Evolutionary conservation across 495 filamentous ascomycete genomes (phyloP).

Genomic region (Penicillium roqueforti): DNA sequence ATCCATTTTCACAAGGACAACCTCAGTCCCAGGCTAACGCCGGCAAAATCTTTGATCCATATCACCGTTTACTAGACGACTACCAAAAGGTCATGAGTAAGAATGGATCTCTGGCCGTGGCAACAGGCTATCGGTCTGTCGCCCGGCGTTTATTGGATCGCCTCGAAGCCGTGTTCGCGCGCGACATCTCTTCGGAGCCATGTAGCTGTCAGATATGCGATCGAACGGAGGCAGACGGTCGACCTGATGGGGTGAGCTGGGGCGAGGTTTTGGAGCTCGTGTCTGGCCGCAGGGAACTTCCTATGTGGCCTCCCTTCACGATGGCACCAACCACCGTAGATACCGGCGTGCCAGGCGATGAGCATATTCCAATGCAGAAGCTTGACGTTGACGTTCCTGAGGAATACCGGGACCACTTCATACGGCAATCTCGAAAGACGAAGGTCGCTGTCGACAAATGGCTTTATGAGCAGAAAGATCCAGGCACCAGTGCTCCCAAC

Average conservation of each 20-base stretch:
- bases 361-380: slow-evolving; percentile 66
- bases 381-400: slow-evolving; percentile 90
- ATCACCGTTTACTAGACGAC: slow-evolving; percentile 76
- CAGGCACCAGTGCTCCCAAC: slow-evolving; percentile 65
- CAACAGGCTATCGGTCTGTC: slow-evolving; percentile 90
- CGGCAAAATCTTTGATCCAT: slow-evolving; percentile 69
- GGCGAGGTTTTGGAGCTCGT: slow-evolving; percentile 93
- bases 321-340: slow-evolving; percentile 51
- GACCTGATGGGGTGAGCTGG: slow-evolving; percentile 79
- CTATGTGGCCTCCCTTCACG: slow-evolving; percentile 81
- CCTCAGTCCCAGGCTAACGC: slow-evolving; percentile 42
- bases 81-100: slow-evolving; percentile 75
- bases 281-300: slow-evolving; percentile 78
- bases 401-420: slow-evolving; percentile 82
- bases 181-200: slow-evolving; percentile 78
- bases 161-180: slow-evolving; percentile 85
- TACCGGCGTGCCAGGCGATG: slow-evolving; percentile 51
- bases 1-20: slow-evolving; percentile 38
- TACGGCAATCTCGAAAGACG: slow-evolving; percentile 82
- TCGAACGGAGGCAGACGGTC: slow-evolving; percentile 48
- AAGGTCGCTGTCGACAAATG: slow-evolving; percentile 78
- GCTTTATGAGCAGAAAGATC: slow-evolving; percentile 72
- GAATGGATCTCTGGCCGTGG: slow-evolving; percentile 88
- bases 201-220: slow-evolving; percentile 80
- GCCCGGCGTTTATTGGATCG: slow-evolving; percentile 91